Evolutionary conservation across 2,329 filamentous ascomycete species (phyloP), one percentile per base, ranked within the genome.

Genomic region (Talaromyces sp.): DNA sequence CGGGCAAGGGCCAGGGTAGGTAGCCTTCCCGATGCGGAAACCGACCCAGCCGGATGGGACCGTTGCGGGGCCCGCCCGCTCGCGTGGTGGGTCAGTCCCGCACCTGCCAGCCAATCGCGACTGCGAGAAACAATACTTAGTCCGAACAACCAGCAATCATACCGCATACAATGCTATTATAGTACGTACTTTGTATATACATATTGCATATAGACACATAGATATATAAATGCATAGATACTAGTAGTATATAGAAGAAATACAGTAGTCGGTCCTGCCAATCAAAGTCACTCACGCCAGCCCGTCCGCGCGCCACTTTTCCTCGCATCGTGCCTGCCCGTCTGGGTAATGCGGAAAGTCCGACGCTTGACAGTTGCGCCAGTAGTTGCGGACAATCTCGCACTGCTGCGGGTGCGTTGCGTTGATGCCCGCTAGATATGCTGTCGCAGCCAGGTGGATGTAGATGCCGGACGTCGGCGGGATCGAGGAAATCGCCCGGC

Each of bases 301-400:
- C 1, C 68, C 68, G 29, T 61, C 70, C 19, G 56, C 58, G 43
- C 65, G 68, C 75, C 75, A 76, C 32, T 58, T 64, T 52, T 69
- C 66, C 58, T 77, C 72, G n/a, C 73, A 77, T 49, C 69, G 67
- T 5, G 67, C 66, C 56, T 67, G 64, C 11, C 62, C 69, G 61
- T 70, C 69, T 58, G 68, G 68, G 63, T 78, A 79, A 11, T 75
- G 69, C 17, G 75, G 73, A 31, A 78, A 71, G 13, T 73, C 74
- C 4, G 69, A 70, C n/a, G 65, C 63, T 27, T 67, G 70, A 60
- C 76, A 79, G 46, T 74, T 73, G 19, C 63, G 66, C 77, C 76
- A 79, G 58, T 78, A 79, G 0, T 56, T 61, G 7, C 74, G 67
- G 14, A 79, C 66, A 2, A 70, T 63, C 4, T 71, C 68, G 52